Base-by-base conservation (phyloP, 805 yeast species). In the Candida corydali region DNA sequence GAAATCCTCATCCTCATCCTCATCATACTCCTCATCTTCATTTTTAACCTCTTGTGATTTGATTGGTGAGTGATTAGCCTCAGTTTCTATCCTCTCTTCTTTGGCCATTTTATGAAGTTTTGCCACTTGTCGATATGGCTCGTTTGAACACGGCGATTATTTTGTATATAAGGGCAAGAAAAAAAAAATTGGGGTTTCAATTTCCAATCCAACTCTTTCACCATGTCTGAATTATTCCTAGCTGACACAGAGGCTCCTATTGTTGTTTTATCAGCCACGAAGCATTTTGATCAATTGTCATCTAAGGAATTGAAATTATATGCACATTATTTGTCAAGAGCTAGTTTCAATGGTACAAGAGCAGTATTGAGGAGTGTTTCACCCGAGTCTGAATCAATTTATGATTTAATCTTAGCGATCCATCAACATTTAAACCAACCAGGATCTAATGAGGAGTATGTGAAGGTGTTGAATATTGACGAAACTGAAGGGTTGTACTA, bases 241-340 rank as follows among this genome's bases (percentile, higher is more conserved):
- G 71, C 73, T 12, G 74, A 68, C 44, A 51, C 70, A 7, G 71
- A 57, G 34, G 70, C 71, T 2, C 73, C 73, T 7, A 61, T 68
- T 39, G 55, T 66, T 4, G 26, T 49, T 17, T 59, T 87, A 22
- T 70, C 82, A 2, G 88, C 93, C 16, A 77, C 76, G 46, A 62
- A 69, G 27, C 88, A 76, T 58, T 86, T 87, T 48, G 78, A 80
- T 12, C 76, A 76, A 32, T 68, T 87, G 50, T 70, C 83, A 11
- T 59, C 64, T 6, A 58, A 65, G 26, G 81, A 81, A 44, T 75
- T 84, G 54, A 69, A 71, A 39, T 43, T 51, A 26, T 87, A 87
- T 53, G 94, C 96, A 15, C 95, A 87, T 62, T 79, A 78, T 56
- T 76, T 87, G 59, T 78, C 89, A 26, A 76, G 81, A 51, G 96